phyloP scores from a whole-genome alignment of 192 early-diverging fungal genomes.

The Paraglomus occultum region DNA sequence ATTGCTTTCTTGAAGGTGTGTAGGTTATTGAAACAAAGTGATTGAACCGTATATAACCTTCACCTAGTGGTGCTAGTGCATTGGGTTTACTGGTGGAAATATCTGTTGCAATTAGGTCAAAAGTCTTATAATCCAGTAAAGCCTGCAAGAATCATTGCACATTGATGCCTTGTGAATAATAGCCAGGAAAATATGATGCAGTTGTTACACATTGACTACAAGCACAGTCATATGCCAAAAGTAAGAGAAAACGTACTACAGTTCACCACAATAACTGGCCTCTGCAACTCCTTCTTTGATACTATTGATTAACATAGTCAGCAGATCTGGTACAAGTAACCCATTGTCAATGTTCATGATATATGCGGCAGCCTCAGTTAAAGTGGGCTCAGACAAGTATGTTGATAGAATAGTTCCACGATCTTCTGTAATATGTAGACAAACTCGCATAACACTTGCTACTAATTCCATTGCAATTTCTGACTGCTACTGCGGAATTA shows the following conservation, averaged over 20 bases:
- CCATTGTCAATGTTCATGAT: slow-evolving; percentile 7
- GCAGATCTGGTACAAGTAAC: not conserved
- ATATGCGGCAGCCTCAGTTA: not conserved
- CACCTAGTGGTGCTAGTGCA: not conserved
- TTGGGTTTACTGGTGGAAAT: no score
- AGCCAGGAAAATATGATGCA: not conserved
- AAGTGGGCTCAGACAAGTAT: not conserved
- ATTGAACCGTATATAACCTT: slow-evolving; percentile 9
- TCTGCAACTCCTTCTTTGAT: slow-evolving; percentile 4
- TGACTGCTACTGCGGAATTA: no score
- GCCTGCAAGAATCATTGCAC: slow-evolving; percentile 1
- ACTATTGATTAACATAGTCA: not conserved
- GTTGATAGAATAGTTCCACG: no score
- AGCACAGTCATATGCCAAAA: not conserved
- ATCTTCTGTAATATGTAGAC: no score
- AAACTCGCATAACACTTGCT: no score
- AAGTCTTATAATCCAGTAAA: not conserved
- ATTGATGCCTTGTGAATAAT: slow-evolving; percentile 3
- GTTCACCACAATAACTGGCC: slow-evolving; percentile 1
- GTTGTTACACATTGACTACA: not conserved
- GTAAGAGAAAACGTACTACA: slow-evolving; percentile 6
- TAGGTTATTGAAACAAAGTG: slow-evolving; percentile 15
- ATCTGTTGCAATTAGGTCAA: no score
- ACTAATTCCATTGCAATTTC: no score
- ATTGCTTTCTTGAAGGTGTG: not conserved